Evolutionary conservation across 139 green algal species (phyloP).

Genomic region (Picochlorum sp.): DNA sequence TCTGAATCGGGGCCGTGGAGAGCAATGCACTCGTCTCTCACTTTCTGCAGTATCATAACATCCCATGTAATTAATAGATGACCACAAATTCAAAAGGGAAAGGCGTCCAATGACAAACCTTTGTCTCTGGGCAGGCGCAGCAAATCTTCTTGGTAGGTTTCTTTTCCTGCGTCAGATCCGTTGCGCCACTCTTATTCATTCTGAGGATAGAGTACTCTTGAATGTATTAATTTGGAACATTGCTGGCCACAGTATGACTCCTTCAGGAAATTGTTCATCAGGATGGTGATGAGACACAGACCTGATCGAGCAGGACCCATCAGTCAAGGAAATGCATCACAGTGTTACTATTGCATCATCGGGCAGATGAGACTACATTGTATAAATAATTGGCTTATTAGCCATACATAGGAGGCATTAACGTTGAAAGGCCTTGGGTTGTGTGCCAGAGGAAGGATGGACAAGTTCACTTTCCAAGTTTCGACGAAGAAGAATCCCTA

Average conservation of each 20-base stretch:
- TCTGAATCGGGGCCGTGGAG: slow-evolving; percentile 57
- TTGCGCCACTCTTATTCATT: background rate
- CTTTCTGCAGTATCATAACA: slow-evolving; percentile 24
- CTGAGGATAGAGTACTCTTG: background rate
- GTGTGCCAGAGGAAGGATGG: background rate
- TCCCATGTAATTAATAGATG: background rate
- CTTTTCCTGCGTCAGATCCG: background rate
- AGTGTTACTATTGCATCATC: too few species aligned
- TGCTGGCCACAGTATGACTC: too few species aligned
- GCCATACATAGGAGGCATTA: background rate
- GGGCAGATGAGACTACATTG: too few species aligned
- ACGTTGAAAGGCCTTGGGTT: background rate
- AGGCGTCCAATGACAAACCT: slow-evolving; percentile 34
- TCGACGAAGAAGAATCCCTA: slow-evolving; percentile 83
- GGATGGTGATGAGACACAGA: too few species aligned
- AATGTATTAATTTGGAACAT: background rate
- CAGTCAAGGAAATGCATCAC: too few species aligned
- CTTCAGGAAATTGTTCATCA: too few species aligned
- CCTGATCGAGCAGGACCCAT: too few species aligned
- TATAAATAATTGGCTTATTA: too few species aligned
- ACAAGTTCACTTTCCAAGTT: slow-evolving; percentile 24
- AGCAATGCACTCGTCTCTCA: slow-evolving; percentile 59
- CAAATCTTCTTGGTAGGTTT: slow-evolving; percentile 57
- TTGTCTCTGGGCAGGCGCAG: slow-evolving; percentile 89
- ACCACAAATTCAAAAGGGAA: background rate